Conservation (phyloP, 1,139 yeast genomes). For the Meyerozyma elateridarum region DNA sequence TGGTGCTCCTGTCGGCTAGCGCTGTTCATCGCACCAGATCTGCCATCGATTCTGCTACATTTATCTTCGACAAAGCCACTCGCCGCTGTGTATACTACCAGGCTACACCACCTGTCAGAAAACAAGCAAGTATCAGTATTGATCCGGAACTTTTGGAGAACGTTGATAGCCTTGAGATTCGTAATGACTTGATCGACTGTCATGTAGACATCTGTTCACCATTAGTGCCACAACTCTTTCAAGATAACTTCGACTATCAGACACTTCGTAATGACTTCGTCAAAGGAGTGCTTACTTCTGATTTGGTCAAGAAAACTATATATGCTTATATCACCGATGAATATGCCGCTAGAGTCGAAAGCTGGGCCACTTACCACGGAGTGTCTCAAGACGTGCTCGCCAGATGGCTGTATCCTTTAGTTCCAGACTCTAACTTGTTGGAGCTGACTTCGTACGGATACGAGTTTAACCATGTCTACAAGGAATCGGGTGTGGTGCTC, state of each 20-base stretch:
- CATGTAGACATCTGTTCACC: constrained; percentile 94
- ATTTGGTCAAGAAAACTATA: constrained; percentile 82
- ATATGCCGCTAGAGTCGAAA: constrained; percentile 91
- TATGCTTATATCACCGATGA: constrained; percentile 69
- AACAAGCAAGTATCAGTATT: constrained; percentile 52
- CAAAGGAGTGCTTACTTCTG: constrained; percentile 86
- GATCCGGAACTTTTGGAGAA: constrained; percentile 83
- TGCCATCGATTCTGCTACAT: constrained; percentile 76
- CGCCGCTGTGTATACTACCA: constrained; percentile 82
- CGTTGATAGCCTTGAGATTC: constrained; percentile 69
- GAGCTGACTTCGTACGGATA: constrained; percentile 70
- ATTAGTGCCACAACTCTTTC: constrained; percentile 91
- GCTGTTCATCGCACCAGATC: constrained; percentile 84
- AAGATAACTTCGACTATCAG: constrained; percentile 94
- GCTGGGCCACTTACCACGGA: constrained; percentile 90
- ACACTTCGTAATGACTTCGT: constrained; percentile 81
- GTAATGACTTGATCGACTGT: constrained; percentile 94
- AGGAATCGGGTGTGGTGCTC: constrained; percentile 74
- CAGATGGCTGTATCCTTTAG: constrained; percentile 89
- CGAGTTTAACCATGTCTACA: constrained; percentile 81
- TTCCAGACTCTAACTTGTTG: constrained; percentile 77
- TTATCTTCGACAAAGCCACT: constrained; percentile 69
- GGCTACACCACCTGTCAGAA: constrained; percentile 53
- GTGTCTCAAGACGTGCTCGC: constrained; percentile 86
- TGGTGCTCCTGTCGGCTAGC: constrained; percentile 84